Percentiles rank a stretch among this genome's conserved stretches.
Evolutionary conservation across 768 basidiomycete species (phyloP).

Genomic region (Tubosaeta brunneosetosa): DNA sequence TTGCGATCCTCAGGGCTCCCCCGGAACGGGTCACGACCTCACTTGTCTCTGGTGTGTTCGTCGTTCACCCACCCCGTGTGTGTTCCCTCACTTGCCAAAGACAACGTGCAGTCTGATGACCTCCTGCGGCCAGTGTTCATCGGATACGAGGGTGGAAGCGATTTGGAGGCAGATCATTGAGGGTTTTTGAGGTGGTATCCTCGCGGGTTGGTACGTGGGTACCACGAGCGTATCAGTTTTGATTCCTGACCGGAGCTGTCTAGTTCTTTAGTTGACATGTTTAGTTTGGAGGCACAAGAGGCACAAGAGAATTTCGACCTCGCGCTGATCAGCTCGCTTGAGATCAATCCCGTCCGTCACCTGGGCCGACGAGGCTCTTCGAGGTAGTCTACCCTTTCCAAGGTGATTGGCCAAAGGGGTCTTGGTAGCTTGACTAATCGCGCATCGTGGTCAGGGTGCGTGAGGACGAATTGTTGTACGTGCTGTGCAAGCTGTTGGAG

Average conservation of each 20-base stretch:
- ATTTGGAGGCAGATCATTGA: constrained; percentile 85
- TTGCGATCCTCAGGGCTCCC: constrained; percentile 74
- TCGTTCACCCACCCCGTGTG: constrained; percentile 7
- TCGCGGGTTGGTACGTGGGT: constrained; percentile 72
- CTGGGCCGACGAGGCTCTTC: constrained; percentile 79
- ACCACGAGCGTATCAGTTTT: background rate
- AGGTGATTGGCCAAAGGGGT: constrained; percentile 41
- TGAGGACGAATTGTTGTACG: constrained; percentile 87
- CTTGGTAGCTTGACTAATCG: background rate
- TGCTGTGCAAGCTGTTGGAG: constrained; percentile 67
- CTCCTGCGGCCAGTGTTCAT: constrained; percentile 80
- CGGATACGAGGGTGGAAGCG: constrained; percentile 63
- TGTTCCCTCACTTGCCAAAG: constrained; percentile 32
- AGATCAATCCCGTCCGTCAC: constrained; percentile 75
- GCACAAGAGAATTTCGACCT: constrained; percentile 83
- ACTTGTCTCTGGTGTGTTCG: constrained; percentile 63
- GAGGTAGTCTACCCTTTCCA: constrained; percentile 87
- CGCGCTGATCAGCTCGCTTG: constrained; percentile 69
- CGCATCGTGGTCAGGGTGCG: constrained; percentile 49
- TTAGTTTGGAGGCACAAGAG: constrained; percentile 62
- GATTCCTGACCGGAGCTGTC: background rate
- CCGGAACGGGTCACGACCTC: constrained; percentile 73
- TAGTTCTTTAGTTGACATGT: constrained; percentile 56
- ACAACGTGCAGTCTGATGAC: constrained; percentile 75
- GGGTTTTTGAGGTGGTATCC: constrained; percentile 74